Conservation (phyloP, 768 basidiomycete genomes). For the Lactarius quietus region DNA sequence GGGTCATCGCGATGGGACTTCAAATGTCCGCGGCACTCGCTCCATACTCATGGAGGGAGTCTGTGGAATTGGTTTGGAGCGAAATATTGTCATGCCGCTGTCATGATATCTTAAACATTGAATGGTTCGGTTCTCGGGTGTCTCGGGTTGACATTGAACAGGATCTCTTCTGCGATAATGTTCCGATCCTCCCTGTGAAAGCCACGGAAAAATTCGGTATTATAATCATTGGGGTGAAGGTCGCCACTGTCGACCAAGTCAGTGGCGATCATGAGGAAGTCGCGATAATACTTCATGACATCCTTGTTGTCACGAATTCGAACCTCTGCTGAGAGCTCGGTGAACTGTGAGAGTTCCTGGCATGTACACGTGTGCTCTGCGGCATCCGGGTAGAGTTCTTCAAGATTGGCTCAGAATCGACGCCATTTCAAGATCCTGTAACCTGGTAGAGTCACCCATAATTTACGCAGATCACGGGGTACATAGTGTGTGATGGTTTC, state of each 20-base stretch:
- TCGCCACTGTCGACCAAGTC: background rate
- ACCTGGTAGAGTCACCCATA: background rate
- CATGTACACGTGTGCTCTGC: background rate
- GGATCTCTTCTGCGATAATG: rapidly evolving
- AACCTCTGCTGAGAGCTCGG: background rate
- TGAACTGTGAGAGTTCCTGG: background rate
- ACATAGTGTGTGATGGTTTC: background rate
- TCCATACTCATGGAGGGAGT: background rate
- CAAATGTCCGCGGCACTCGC: too few relatives aligned
- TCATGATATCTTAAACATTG: background rate
- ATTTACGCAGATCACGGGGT: background rate
- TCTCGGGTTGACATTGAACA: background rate
- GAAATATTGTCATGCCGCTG: background rate
- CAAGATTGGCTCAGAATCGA: background rate
- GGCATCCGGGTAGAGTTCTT: background rate
- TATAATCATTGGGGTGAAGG: background rate
- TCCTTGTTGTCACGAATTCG: background rate
- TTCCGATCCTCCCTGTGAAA: background rate
- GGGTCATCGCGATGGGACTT: too few relatives aligned
- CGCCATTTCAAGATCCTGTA: background rate
- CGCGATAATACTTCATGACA: background rate
- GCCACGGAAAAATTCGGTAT: background rate
- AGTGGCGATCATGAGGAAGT: background rate
- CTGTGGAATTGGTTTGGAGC: background rate
- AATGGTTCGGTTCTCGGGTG: background rate